These are phyloP conservation scores for Neonectria sp. DNA, from an alignment of 2,329 filamentous ascomycete species.

Conservation along the genomic window DNA sequence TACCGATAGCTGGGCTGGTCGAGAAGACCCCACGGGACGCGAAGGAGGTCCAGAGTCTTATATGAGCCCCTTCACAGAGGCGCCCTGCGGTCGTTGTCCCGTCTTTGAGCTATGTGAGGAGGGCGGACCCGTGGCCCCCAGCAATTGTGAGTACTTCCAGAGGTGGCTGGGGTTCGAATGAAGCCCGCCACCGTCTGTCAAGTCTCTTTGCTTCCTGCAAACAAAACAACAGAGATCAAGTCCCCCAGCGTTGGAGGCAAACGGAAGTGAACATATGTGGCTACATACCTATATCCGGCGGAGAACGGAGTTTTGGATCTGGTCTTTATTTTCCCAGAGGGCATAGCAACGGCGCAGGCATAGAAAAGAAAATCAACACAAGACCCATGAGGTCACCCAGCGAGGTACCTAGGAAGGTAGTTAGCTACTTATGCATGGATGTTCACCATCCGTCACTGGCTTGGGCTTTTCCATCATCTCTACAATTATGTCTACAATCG, in stretches of 20 bases:
- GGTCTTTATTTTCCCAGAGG: constrained; percentile 33
- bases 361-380: constrained; percentile 37
- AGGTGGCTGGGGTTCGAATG: constrained; percentile 78
- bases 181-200: constrained; percentile 14
- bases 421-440: neutral
- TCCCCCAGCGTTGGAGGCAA: neutral
- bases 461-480: neutral
- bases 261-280: neutral
- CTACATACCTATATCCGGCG: constrained; percentile 13
- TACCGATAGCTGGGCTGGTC: constrained; percentile 57
- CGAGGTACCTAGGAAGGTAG: constrained; percentile 13
- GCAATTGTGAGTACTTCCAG: constrained; percentile 92
- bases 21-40: constrained; percentile 54
- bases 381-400: constrained; percentile 24
- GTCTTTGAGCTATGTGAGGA: constrained; percentile 95
- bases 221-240: neutral
- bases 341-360: constrained; percentile 45
- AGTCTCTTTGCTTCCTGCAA: neutral
- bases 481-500: neutral
- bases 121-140: constrained; percentile 90
- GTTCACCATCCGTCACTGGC: neutral
- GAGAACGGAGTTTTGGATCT: constrained; percentile 44
- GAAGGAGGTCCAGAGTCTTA: constrained; percentile 60
- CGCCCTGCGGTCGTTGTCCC: constrained; percentile 91
- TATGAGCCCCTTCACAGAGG: constrained; percentile 85